These are phyloP conservation scores for Hondaea fermentalgiana DNA, from an alignment of 108 stramenopile species.

Conservation along the genomic window DNA sequence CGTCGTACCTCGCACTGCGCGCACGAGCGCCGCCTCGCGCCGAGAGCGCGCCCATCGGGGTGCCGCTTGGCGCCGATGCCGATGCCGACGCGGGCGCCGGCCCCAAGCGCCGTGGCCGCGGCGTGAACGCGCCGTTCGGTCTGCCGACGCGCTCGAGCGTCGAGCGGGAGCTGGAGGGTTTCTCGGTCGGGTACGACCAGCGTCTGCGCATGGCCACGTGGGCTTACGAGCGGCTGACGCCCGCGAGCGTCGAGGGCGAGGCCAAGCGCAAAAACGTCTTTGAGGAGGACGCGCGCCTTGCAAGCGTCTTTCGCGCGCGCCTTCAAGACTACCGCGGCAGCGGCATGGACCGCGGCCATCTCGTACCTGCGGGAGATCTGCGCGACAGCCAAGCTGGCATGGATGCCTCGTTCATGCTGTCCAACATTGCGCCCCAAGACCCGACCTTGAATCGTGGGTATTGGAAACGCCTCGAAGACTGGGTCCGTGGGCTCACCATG, in stretches of 20 bases:
- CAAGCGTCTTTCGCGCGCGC: background rate
- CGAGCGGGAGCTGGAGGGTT: background rate
- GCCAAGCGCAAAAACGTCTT: background rate
- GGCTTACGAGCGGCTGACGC: background rate
- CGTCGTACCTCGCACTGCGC: no score
- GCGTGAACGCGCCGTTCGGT: background rate
- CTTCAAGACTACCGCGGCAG: background rate
- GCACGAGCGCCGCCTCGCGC: no score
- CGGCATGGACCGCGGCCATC: conserved; percentile 24
- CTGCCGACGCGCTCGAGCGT: background rate
- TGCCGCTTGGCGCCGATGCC: no score
- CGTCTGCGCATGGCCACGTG: background rate
- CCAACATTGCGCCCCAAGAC: conserved; percentile 19
- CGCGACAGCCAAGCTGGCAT: background rate
- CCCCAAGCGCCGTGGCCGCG: no score
- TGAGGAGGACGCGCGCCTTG: background rate
- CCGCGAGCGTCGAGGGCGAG: background rate
- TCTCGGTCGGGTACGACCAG: background rate
- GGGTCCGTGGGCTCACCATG: background rate
- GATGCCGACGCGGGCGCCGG: no score
- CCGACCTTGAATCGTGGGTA: background rate
- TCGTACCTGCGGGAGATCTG: conserved; percentile 22
- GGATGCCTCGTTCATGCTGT: conserved; percentile 16
- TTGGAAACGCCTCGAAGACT: conserved; percentile 6
- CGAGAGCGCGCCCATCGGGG: no score